Evolutionary conservation across 352 stramenopile genomes (phyloP).

Genomic region (Phytophthora capsici): DNA sequence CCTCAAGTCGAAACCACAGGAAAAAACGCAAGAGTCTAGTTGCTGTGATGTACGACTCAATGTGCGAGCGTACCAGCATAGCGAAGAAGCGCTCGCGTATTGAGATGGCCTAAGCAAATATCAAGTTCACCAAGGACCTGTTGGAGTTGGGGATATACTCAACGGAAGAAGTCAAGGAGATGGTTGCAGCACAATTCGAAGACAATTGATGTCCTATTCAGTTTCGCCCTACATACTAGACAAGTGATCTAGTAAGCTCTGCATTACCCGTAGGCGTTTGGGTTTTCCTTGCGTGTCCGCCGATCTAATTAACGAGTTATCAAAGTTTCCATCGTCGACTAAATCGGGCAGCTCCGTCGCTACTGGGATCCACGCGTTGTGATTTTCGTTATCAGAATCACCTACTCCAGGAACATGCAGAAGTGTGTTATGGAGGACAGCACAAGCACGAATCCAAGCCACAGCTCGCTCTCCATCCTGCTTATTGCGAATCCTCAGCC

Average conservation of each 20-base stretch:
- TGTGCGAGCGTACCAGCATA: constrained; percentile 6
- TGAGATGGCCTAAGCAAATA: constrained; percentile 6
- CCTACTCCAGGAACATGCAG: neutral
- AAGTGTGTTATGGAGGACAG: constrained; percentile 8
- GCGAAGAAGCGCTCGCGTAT: constrained; percentile 4
- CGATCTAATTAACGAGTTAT: constrained; percentile 1
- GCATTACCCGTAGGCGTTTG: constrained; percentile 11
- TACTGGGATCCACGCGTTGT: constrained; percentile 5
- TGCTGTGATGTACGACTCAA: constrained; percentile 15
- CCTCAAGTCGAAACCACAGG: too few species aligned
- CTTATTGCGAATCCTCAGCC: constrained; percentile 6
- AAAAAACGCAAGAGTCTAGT: too few species aligned
- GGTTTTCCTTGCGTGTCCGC: constrained; percentile 11
- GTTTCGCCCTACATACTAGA: too few species aligned
- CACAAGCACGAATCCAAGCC: constrained; percentile 14
- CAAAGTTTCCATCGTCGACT: too few species aligned
- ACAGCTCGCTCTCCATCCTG: constrained; percentile 8
- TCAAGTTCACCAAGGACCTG: constrained; percentile 6
- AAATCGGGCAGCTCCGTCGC: constrained; percentile 6
- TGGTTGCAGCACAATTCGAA: constrained; percentile 2
- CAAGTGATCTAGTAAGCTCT: constrained; percentile 8
- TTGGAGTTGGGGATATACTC: constrained; percentile 7
- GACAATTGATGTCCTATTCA: neutral
- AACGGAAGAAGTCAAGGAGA: neutral
- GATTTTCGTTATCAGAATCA: constrained; percentile 3